These are phyloP conservation scores for Galium porrigens DNA, from an alignment of 305 asterid genomes.

Conservation along the genomic window DNA sequence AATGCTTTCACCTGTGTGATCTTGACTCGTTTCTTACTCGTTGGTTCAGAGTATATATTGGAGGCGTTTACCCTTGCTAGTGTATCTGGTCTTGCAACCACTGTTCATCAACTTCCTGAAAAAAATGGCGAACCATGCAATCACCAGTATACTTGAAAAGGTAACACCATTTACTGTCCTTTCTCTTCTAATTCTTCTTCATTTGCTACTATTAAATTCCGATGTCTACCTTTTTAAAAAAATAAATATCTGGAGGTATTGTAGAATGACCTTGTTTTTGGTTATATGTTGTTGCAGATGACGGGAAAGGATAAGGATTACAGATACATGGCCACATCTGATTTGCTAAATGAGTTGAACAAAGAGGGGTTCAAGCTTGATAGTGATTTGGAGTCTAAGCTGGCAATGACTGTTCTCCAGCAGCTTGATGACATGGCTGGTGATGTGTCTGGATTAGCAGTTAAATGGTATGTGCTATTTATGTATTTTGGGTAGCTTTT, in stretches of 20 bases:
- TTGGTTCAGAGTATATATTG: conserved; percentile 6
- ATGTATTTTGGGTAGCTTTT: conserved; percentile 1
- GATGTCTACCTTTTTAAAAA: neutral
- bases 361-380: conserved; percentile 81
- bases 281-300: conserved; percentile 41
- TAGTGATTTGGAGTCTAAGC: conserved; percentile 61
- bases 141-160: conserved; percentile 80
- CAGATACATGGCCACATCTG: conserved; percentile 98
- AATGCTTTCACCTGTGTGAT: neutral
- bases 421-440: conserved; percentile 98
- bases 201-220: neutral
- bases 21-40: conserved; percentile 1
- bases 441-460: conserved; percentile 97
- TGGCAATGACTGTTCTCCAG: conserved; percentile 67
- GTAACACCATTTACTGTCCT: conserved; percentile 26
- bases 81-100: conserved; percentile 11
- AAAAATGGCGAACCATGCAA: conserved; percentile 59
- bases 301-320: conserved; percentile 95
- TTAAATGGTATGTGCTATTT: conserved; percentile 49
- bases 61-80: conserved; percentile 17
- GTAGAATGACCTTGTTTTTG: neutral
- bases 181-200: neutral
- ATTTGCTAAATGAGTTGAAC: conserved; percentile 79
- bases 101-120: conserved; percentile 15
- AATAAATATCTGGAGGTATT: neutral